Evolutionary conservation across 768 basidiomycete species (phyloP).

Genomic region (Butyriboletus loyo): DNA sequence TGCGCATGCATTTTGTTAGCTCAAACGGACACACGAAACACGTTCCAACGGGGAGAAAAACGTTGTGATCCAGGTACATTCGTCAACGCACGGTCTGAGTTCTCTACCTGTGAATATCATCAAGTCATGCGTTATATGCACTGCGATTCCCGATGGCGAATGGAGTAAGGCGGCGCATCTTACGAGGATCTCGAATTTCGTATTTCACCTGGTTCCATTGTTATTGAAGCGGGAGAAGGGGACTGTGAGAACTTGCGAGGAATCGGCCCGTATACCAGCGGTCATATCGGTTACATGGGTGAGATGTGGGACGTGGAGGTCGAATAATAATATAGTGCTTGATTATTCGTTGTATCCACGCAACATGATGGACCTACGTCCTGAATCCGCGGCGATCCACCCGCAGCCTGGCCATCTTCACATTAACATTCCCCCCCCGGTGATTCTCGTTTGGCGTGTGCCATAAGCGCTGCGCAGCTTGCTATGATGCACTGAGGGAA

Average conservation of each 20-base stretch:
- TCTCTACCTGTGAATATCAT: background rate
- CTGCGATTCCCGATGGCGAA: background rate
- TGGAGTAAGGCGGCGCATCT: background rate
- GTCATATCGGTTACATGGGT: background rate
- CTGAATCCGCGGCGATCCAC: background rate
- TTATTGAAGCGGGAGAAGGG: background rate
- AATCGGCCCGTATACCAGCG: background rate
- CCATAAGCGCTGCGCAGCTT: background rate
- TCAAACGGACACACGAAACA: background rate
- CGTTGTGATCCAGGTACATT: background rate
- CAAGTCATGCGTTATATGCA: background rate
- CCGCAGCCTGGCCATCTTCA: background rate
- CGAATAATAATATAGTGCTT: no score
- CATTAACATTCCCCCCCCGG: no score
- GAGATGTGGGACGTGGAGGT: background rate
- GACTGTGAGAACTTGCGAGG: background rate
- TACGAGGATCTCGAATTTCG: background rate
- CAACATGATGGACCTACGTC: background rate
- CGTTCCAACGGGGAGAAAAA: background rate
- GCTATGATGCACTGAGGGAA: conserved; percentile 11
- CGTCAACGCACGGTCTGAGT: background rate
- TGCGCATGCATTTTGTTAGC: background rate
- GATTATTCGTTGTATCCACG: background rate
- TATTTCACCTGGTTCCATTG: background rate
- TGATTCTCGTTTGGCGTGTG: no score